Evolutionary conservation across 441 rosid genomes (phyloP).

Genomic region (Corymbia citriodora): DNA sequence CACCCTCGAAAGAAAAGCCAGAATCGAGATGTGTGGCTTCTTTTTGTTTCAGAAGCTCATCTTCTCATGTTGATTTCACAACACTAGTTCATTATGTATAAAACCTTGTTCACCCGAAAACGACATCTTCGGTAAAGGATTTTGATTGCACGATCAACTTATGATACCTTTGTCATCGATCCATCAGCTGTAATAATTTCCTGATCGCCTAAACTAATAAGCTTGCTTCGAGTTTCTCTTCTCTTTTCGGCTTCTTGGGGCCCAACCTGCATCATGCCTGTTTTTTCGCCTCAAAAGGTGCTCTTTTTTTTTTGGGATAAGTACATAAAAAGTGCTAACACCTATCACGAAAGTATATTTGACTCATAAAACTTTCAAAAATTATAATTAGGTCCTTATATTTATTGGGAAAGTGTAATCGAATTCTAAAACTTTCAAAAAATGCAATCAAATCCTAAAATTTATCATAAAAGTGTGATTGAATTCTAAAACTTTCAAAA

Average conservation of each 20-base stretch:
- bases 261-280: not conserved
- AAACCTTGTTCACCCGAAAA: not conserved
- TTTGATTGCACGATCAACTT: accelerated
- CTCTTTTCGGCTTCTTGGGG: not conserved
- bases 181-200: not conserved
- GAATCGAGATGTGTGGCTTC: not conserved
- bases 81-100: not conserved
- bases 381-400: no score
- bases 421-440: no score
- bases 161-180: not conserved
- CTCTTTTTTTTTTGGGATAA: no score
- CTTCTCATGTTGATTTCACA: not conserved
- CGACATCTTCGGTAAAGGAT: not conserved
- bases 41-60: not conserved
- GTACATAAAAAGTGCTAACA: no score
- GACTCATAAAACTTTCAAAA: no score
- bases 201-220: not conserved
- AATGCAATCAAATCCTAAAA: no score
- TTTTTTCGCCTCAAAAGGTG: not conserved
- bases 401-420: no score
- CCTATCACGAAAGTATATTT: no score
- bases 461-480: no score
- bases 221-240: not conserved
- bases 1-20: not conserved
- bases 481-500: no score